These are phyloP conservation scores for Brassica balearica DNA, from an alignment of 441 rosid species.

Conservation along the genomic window DNA sequence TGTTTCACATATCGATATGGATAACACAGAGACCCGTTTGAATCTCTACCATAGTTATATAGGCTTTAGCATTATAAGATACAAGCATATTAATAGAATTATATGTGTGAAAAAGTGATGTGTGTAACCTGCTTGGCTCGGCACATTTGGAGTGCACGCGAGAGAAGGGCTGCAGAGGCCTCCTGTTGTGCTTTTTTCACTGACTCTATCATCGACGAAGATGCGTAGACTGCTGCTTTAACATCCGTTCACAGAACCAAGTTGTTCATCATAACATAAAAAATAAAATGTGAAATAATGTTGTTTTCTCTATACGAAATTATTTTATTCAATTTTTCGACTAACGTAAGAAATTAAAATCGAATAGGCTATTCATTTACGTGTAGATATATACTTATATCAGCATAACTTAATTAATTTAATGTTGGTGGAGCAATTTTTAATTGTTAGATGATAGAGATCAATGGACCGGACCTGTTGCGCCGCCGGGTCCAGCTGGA, in stretches of 20 bases:
- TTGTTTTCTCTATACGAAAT: neutral
- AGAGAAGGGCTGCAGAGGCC: constrained; percentile 51
- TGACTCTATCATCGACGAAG: constrained; percentile 53
- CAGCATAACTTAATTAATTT: neutral
- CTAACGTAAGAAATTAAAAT: neutral
- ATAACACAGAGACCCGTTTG: neutral
- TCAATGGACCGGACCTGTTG: constrained; percentile 32
- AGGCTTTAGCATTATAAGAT: neutral
- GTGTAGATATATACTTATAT: neutral
- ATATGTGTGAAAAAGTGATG: neutral
- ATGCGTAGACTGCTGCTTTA: constrained; percentile 49
- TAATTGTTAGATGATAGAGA: neutral
- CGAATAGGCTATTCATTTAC: neutral
- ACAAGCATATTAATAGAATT: neutral
- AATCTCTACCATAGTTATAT: neutral
- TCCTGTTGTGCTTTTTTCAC: constrained; percentile 63
- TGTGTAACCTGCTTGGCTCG: constrained; percentile 52
- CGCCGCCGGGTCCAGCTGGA: constrained; percentile 51
- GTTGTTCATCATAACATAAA: constrained; percentile 17
- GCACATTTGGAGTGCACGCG: constrained; percentile 62
- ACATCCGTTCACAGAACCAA: constrained; percentile 6
- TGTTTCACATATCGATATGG: neutral
- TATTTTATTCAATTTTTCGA: neutral
- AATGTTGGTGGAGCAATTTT: neutral
- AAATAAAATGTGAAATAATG: neutral